Conservation (phyloP, 2,329 filamentous ascomycete species). For the Penicillium thymicola region DNA sequence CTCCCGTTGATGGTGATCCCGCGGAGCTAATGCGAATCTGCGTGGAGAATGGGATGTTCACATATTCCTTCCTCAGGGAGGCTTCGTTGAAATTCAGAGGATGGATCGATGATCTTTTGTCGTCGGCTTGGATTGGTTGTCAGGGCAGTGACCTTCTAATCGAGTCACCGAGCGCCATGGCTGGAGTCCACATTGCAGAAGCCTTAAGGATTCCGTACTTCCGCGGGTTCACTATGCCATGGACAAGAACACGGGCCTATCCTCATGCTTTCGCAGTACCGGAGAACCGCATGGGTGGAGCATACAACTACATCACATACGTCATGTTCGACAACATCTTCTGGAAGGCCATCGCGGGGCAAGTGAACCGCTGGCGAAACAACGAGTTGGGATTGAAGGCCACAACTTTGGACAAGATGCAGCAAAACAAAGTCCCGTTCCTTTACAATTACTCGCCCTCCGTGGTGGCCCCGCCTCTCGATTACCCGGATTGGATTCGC, state of each 20-base stretch:
- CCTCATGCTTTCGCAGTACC: conserved; percentile 94
- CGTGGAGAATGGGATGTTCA: conserved; percentile 97
- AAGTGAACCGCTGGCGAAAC: conserved; percentile 91
- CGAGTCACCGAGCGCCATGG: conserved; percentile 95
- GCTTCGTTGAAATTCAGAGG: conserved; percentile 82
- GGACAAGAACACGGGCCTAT: conserved; percentile 92
- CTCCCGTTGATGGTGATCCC: conserved; percentile 82
- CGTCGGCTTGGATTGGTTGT: conserved; percentile 77
- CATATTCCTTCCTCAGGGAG: conserved; percentile 82
- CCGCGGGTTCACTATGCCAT: conserved; percentile 97
- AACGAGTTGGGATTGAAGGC: conserved; percentile 72
- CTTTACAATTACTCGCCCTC: conserved; percentile 94
- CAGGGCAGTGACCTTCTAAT: conserved; percentile 86
- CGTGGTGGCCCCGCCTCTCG: conserved; percentile 88
- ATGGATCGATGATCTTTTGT: conserved; percentile 90
- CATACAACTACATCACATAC: conserved; percentile 93
- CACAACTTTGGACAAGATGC: conserved; percentile 84
- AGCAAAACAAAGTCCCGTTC: conserved; percentile 96
- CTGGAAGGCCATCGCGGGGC: conserved; percentile 87
- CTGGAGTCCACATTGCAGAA: conserved; percentile 95
- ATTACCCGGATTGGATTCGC: conserved; percentile 96
- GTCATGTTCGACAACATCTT: conserved; percentile 96
- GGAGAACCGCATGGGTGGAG: conserved; percentile 88
- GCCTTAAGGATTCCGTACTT: conserved; percentile 92
- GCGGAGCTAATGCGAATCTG: conserved; percentile 93